A percentile compares a stretch with the other conserved stretches of the same genome.
These are phyloP conservation scores for Colletotrichum neosansevieriae DNA, from an alignment of 2,329 filamentous ascomycete species.

Conservation along the genomic window DNA sequence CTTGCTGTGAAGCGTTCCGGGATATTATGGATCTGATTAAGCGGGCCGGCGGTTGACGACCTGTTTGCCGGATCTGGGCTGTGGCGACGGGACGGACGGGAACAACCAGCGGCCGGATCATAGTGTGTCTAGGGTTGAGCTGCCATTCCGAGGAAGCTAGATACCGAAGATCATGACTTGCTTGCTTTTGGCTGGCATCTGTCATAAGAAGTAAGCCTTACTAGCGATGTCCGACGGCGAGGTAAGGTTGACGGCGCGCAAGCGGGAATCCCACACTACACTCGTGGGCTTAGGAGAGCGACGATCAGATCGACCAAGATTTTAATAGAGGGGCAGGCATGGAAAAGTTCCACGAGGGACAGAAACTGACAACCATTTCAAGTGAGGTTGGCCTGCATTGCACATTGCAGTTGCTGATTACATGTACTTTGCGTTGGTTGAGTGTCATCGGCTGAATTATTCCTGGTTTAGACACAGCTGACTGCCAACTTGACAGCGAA, in stretches of 20 bases:
- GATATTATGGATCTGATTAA: slow-evolving; percentile 23
- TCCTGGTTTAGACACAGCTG: background rate
- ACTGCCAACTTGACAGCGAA: slow-evolving; percentile 7
- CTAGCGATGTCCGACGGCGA: background rate
- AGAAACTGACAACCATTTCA: background rate
- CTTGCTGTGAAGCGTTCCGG: slow-evolving; percentile 17
- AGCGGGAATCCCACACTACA: slow-evolving; percentile 10
- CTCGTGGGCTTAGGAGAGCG: slow-evolving; percentile 2
- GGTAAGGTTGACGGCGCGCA: slow-evolving; percentile 4
- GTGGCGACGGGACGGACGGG: slow-evolving; percentile 18
- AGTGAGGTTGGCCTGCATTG: background rate
- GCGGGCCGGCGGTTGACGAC: slow-evolving; percentile 8
- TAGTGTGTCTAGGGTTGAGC: no score
- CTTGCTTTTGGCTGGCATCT: slow-evolving; percentile 9
- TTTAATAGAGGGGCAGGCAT: slow-evolving; percentile 25
- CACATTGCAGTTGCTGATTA: background rate
- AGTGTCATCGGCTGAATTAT: slow-evolving; percentile 2
- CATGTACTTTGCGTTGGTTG: slow-evolving; percentile 13
- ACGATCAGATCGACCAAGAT: slow-evolving; percentile 17
- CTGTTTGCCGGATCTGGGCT: background rate
- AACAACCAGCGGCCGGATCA: slow-evolving; percentile 6
- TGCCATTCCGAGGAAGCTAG: background rate
- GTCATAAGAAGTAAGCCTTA: background rate
- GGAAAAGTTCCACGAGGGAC: slow-evolving; percentile 1
- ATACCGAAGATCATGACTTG: slow-evolving; percentile 6